These are phyloP conservation scores for Tephrocybe sp. DNA, from an alignment of 768 basidiomycete genomes.

Conservation along the genomic window DNA sequence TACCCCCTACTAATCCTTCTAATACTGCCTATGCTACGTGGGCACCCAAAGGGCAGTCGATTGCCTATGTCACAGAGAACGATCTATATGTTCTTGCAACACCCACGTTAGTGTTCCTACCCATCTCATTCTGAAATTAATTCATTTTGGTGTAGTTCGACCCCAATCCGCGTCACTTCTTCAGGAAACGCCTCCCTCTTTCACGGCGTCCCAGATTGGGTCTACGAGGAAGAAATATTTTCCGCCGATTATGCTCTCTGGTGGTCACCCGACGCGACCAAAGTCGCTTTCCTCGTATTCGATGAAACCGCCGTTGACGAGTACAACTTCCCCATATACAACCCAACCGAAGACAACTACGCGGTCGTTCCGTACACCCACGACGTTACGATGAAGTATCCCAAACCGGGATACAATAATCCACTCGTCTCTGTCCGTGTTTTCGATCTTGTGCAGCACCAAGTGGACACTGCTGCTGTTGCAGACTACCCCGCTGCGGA, in stretches of 20 bases:
- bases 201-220: constrained; percentile 97
- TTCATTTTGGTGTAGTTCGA: constrained; percentile 27
- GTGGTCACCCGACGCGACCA: constrained; percentile 82
- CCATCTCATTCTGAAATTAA: constrained; percentile 3
- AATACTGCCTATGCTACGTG: constrained; percentile 78
- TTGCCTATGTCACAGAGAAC: constrained; percentile 84
- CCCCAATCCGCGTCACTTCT: constrained; percentile 72
- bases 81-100: constrained; percentile 84
- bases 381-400: constrained; percentile 73
- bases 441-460: constrained; percentile 69
- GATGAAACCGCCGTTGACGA: constrained; percentile 89
- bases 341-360: constrained; percentile 70
- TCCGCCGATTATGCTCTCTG: constrained; percentile 71
- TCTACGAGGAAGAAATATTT: constrained; percentile 93
- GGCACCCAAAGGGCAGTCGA: constrained; percentile 80
- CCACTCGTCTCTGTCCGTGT: constrained; percentile 81
- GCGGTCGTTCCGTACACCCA: constrained; percentile 77
- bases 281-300: constrained; percentile 80
- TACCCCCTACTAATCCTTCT: constrained; percentile 66
- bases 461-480: constrained; percentile 25
- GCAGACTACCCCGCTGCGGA: constrained; percentile 32
- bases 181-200: constrained; percentile 83
- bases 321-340: constrained; percentile 89
- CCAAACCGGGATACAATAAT: constrained; percentile 88
- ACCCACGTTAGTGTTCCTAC: constrained; percentile 46